Evolutionary conservation across 2,329 filamentous ascomycete species (phyloP).

Genomic region (Chaetomiaceae sp.): DNA sequence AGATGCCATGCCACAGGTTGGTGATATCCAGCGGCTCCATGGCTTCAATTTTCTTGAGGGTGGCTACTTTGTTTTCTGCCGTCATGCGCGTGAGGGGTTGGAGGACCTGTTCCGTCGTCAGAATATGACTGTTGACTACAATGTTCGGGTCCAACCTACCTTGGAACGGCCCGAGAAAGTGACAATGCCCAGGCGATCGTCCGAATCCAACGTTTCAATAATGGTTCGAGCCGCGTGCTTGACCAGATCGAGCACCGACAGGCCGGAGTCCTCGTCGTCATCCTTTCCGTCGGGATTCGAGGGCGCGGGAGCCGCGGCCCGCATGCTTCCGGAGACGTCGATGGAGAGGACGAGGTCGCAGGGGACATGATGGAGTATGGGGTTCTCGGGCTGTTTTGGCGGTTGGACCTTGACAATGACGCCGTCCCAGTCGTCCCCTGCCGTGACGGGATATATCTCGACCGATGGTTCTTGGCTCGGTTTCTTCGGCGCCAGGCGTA

Average conservation of each 20-base stretch:
- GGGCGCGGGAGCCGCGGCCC: constrained; percentile 42
- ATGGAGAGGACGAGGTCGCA: constrained; percentile 60
- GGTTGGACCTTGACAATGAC: constrained; percentile 45
- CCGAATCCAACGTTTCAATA: constrained; percentile 47
- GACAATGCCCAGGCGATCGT: constrained; percentile 55
- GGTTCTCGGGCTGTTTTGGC: constrained; percentile 33
- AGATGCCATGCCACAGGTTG: constrained; percentile 56
- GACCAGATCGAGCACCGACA: constrained; percentile 54
- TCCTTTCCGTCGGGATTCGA: constrained; percentile 32
- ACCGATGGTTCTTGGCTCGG: background rate
- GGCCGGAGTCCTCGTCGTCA: constrained; percentile 47
- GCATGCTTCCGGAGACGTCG: constrained; percentile 58
- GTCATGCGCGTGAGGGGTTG: constrained; percentile 48
- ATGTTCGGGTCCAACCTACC: constrained; percentile 15
- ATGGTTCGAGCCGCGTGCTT: constrained; percentile 59
- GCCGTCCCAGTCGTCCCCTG: constrained; percentile 30
- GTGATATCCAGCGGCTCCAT: constrained; percentile 41
- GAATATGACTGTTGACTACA: background rate
- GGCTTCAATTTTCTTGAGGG: constrained; percentile 39
- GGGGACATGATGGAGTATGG: constrained; percentile 38
- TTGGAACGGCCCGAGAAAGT: constrained; percentile 44
- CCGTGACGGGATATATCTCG: constrained; percentile 37
- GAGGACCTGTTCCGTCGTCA: constrained; percentile 31
- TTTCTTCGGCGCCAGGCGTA: background rate
- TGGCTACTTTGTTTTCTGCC: constrained; percentile 39